Conservation (phyloP, 108 stramenopile genomes). For the Skeletonema marinoi region DNA sequence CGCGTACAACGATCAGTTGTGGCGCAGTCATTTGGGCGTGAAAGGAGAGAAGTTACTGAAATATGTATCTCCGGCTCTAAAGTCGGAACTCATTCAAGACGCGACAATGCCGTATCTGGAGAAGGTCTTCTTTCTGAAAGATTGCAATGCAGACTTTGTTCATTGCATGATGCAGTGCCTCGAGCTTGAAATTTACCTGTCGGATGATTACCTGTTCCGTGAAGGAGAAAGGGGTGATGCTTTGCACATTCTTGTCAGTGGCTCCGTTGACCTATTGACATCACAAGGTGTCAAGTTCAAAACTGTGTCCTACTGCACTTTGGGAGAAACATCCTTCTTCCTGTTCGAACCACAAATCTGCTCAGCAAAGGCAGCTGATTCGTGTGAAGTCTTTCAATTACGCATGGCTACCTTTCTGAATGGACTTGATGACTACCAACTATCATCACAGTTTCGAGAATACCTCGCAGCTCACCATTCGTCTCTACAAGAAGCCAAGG, state of each 20-base stretch:
- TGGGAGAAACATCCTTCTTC: constrained; percentile 60
- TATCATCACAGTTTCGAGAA: constrained; percentile 15
- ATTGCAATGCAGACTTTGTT: constrained; percentile 34
- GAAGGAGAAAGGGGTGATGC: constrained; percentile 43
- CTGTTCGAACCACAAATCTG: constrained; percentile 46
- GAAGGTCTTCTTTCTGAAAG: constrained; percentile 45
- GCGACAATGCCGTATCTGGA: constrained; percentile 23
- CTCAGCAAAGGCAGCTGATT: constrained; percentile 33
- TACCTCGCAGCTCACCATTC: constrained; percentile 29
- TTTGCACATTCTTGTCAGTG: constrained; percentile 34
- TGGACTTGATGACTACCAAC: constrained; percentile 26
- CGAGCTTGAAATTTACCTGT: constrained; percentile 39
- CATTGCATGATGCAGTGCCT: constrained; percentile 25
- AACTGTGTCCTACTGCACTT: constrained; percentile 39
- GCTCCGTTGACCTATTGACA: constrained; percentile 46
- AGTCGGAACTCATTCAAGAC: constrained; percentile 36
- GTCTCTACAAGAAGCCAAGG: constrained; percentile 23
- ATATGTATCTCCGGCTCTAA: constrained; percentile 41
- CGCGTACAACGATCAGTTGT: constrained; percentile 50
- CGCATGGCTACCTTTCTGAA: constrained; percentile 32
- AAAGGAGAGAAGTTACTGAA: constrained; percentile 41
- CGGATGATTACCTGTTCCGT: constrained; percentile 39
- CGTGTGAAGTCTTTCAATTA: constrained; percentile 47
- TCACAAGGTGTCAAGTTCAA: constrained; percentile 50
- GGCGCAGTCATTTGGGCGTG: constrained; percentile 55